phyloP scores from a whole-genome alignment of 139 green algal genomes.

The Spirogloea muscicola region DNA sequence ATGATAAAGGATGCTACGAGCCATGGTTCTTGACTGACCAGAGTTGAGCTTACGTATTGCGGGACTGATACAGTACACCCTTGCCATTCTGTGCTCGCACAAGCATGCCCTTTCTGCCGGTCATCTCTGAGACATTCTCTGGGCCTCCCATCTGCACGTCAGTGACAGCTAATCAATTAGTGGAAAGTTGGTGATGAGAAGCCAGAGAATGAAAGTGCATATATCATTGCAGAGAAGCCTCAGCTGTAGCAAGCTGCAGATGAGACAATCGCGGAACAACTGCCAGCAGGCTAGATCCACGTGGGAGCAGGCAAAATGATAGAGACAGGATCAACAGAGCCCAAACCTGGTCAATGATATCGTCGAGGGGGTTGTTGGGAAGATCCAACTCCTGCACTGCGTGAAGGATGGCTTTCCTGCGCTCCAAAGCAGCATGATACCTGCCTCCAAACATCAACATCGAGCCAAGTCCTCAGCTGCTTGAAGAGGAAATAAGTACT shows the following conservation, averaged over 20 bases:
- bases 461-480: too few species aligned
- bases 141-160: conserved; percentile 45
- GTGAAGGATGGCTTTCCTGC: conserved; percentile 49
- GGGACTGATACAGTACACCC: conserved; percentile 25
- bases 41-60: conserved; percentile 23
- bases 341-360: conserved; percentile 50
- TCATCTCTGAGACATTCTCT: conserved; percentile 55
- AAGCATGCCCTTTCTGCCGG: conserved; percentile 45
- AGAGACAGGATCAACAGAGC: background rate
- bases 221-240: too few species aligned
- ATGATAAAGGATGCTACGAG: too few species aligned
- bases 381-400: conserved; percentile 36
- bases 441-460: too few species aligned
- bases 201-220: too few species aligned
- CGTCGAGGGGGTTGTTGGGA: conserved; percentile 50
- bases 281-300: too few species aligned
- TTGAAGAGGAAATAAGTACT: too few species aligned
- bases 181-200: too few species aligned
- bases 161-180: too few species aligned
- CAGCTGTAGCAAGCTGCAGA: too few species aligned
- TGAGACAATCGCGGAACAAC: too few species aligned
- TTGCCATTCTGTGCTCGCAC: conserved; percentile 31
- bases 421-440: conserved; percentile 27
- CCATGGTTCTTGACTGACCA: too few species aligned
- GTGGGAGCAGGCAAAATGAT: background rate